Conservation (phyloP, 352 stramenopile species). For the Globisporangium spinosum region DNA sequence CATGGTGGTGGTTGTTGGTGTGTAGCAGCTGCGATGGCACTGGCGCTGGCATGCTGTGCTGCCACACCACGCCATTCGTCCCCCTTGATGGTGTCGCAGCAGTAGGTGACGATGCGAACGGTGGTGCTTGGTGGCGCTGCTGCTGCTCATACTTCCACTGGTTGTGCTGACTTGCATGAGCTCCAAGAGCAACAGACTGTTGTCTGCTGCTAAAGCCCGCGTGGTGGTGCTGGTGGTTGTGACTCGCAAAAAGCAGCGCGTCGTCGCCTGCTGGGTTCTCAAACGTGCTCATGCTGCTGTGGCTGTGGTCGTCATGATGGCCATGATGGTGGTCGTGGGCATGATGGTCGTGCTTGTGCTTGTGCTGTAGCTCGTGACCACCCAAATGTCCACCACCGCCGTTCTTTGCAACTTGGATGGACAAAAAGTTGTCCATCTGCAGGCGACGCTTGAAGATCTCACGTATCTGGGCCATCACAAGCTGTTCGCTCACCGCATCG, state of each 20-base stretch:
- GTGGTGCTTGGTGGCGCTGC: background rate
- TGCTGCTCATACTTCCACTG: slow-evolving; percentile 6
- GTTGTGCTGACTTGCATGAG: background rate
- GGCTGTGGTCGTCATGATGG: slow-evolving; percentile 15
- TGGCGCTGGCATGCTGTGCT: background rate
- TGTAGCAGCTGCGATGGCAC: background rate
- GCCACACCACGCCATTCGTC: background rate
- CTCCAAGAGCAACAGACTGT: background rate
- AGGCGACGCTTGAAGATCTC: slow-evolving; percentile 44
- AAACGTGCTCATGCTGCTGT: slow-evolving; percentile 49
- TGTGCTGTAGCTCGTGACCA: slow-evolving; percentile 16
- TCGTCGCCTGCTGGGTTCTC: slow-evolving; percentile 67
- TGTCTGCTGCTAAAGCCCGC: slow-evolving; percentile 14
- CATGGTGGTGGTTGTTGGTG: background rate
- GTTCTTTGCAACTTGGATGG: slow-evolving; percentile 57
- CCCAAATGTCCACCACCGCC: slow-evolving; percentile 18
- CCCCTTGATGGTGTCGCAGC: background rate
- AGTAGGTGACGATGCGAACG: background rate
- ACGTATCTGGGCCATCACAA: slow-evolving; percentile 44
- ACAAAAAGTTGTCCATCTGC: slow-evolving; percentile 48
- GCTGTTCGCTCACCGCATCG: slow-evolving; percentile 43
- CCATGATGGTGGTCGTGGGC: slow-evolving; percentile 20
- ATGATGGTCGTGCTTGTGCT: slow-evolving; percentile 19
- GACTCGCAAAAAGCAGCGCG: slow-evolving; percentile 14
- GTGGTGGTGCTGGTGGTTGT: slow-evolving; percentile 11